Conservation (phyloP, 108 stramenopile species). For the Cyclostephanos invisitatus region DNA sequence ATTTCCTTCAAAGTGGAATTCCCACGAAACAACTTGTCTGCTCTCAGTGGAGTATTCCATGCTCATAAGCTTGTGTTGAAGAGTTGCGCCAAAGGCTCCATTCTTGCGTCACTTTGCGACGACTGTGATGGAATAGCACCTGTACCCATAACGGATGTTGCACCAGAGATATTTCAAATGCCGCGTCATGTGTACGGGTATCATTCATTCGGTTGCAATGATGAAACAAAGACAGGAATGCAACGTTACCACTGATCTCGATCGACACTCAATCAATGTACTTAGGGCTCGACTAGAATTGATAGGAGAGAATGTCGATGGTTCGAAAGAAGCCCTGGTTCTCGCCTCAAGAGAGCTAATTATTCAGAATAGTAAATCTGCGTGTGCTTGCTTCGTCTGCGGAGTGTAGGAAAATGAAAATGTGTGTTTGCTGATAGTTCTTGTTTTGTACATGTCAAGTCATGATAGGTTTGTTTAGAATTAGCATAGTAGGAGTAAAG, state of each 20-base stretch:
- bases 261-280: not conserved
- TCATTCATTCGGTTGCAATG: not conserved
- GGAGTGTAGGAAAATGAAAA: too few species aligned
- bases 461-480: too few species aligned
- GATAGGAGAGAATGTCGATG: not conserved
- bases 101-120: conserved; percentile 24
- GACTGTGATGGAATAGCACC: conserved; percentile 11
- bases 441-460: too few species aligned
- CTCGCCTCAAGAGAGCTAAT: too few species aligned
- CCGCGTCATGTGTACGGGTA: conserved; percentile 28
- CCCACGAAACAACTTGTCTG: not conserved
- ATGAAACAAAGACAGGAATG: not conserved
- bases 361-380: too few species aligned
- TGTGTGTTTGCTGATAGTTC: too few species aligned
- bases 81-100: not conserved
- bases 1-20: not conserved
- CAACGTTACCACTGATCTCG: not conserved
- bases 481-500: too few species aligned
- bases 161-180: conserved; percentile 25
- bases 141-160: conserved; percentile 24
- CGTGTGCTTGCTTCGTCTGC: too few species aligned
- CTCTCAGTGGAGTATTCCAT: not conserved
- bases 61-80: conserved; percentile 10
- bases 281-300: not conserved
- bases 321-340: not conserved